Base-by-base conservation (phyloP, 306 rosid species). In the Castanea mollissima region DNA sequence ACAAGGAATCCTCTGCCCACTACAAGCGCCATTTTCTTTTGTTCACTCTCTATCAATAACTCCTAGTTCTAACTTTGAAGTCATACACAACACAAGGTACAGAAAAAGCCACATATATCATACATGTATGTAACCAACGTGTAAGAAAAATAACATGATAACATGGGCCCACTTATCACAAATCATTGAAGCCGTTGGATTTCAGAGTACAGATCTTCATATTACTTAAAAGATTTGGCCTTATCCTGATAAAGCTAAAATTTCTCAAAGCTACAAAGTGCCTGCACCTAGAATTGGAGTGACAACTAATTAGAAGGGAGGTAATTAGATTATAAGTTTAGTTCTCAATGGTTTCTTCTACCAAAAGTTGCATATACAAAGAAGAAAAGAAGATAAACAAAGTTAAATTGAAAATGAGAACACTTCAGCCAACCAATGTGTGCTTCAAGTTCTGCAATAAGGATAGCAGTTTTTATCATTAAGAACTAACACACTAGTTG, bases 21-120 rank as follows among this genome's bases (percentile, higher is more conserved):
- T 80, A 89, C 82, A 65, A 79, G 78, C 18, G 89, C 93, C 97
- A 91, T 95, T 82, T 74, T 81, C 78, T 34, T 31, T 20, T 54
- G 34, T 69, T 57, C 23, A 54, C 72, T 75, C 32, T 80, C 79
- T 75, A 73, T 78, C 81, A 49, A 38, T 52, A 14, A 52, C 55
- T 77, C 46, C 73, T 65, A 35, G 23, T 27, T 16, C 5, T 20
- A 59, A 16, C 44, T 25, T 25, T 49, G 49, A 65, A 60, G 81
- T 73, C 82, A 32, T 10, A 52, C 68, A 69, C 65, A 63, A 31
- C 79, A 73, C n/a, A 49, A 73, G 74, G 80, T 74, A 84, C 76
- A 79, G 74, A 82, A 75, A 69, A 69, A 80, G 78, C 78, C 65
- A 84, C 84, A 72, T 74, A 74, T 80, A 78, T 41, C 46, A 41